A percentile compares a stretch with the other conserved stretches of the same genome.
These are phyloP conservation scores for Pseudogymnoascus sp. DNA, from an alignment of 2,329 filamentous ascomycete genomes.

Conservation along the genomic window DNA sequence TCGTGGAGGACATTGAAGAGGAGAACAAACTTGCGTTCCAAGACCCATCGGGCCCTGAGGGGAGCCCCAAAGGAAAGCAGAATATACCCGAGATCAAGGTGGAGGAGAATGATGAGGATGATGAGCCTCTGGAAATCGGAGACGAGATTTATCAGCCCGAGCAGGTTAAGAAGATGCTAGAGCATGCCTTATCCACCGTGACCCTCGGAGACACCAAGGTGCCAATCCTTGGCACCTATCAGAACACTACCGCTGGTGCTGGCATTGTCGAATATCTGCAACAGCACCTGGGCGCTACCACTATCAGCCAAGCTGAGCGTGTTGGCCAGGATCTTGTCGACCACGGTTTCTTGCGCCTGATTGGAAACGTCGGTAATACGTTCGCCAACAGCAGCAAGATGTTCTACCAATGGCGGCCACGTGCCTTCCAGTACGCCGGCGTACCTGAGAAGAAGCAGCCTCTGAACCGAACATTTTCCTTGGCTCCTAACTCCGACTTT, in stretches of 20 bases:
- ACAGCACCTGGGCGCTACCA: conserved; percentile 75
- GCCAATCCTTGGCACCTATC: conserved; percentile 87
- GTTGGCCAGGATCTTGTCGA: conserved; percentile 89
- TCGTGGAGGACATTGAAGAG: conserved; percentile 94
- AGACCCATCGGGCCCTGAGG: conserved; percentile 56
- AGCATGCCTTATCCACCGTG: conserved; percentile 79
- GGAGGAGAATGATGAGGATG: conserved; percentile 61
- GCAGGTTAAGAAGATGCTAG: conserved; percentile 82
- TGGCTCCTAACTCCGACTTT: conserved; percentile 51
- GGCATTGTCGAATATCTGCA: conserved; percentile 96
- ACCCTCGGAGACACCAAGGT: conserved; percentile 89
- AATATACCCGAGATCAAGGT: conserved; percentile 84
- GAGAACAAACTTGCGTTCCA: conserved; percentile 98
- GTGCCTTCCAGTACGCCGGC: conserved; percentile 80
- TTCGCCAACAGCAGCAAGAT: conserved; percentile 97
- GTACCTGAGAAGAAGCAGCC: conserved; percentile 79
- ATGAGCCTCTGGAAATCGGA: conserved; percentile 80
- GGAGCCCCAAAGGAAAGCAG: conserved; percentile 52
- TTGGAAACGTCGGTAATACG: conserved; percentile 89
- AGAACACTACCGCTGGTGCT: conserved; percentile 83
- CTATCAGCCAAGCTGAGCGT: conserved; percentile 82
- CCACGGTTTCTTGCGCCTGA: conserved; percentile 78
- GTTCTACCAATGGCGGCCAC: conserved; percentile 95
- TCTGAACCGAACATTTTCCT: conserved; percentile 67
- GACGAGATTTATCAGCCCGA: conserved; percentile 81